Evolutionary conservation across 2,329 filamentous ascomycete genomes (phyloP).

Genomic region (Stachybotrys chlorohalonatus): DNA sequence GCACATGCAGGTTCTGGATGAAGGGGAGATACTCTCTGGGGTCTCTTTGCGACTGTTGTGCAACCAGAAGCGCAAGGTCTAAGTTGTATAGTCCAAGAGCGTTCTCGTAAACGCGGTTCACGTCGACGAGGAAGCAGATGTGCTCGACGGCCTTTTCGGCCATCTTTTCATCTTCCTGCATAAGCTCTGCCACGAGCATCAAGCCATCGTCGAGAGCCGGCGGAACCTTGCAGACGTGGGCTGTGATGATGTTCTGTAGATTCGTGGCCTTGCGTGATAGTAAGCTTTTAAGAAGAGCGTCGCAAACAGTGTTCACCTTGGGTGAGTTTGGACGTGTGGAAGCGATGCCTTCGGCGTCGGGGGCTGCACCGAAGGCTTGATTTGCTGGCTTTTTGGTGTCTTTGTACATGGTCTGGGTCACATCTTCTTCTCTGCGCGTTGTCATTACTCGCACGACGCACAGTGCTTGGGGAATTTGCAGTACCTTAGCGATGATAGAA

Average conservation of each 20-base stretch:
- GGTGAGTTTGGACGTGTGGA: constrained; percentile 1
- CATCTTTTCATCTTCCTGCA: constrained; percentile 57
- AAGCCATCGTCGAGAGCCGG: constrained; percentile 84
- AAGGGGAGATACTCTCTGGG: constrained; percentile 94
- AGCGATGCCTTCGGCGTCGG: constrained; percentile 9
- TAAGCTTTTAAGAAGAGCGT: constrained; percentile 68
- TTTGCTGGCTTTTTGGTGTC: constrained; percentile 55
- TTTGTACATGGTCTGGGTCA: constrained; percentile 86
- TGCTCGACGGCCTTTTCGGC: constrained; percentile 90
- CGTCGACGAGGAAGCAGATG: constrained; percentile 93
- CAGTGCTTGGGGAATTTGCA: constrained; percentile 9
- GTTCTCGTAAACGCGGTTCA: constrained; percentile 84
- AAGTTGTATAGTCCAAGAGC: constrained; percentile 87
- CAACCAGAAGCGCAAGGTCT: constrained; percentile 80
- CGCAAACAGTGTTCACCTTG: constrained; percentile 85
- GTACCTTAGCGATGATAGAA: constrained; percentile 76
- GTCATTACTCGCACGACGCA: constrained; percentile 12
- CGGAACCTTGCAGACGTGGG: constrained; percentile 86
- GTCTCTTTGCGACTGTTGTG: constrained; percentile 92
- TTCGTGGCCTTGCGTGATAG: constrained; percentile 50
- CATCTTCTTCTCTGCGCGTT: constrained; percentile 67
- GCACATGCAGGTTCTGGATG: constrained; percentile 73
- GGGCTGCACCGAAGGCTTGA: constrained; percentile 5
- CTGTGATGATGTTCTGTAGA: constrained; percentile 89
- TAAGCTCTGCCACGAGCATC: constrained; percentile 65